Evolutionary conservation across 257 asterid genomes (phyloP), one percentile per base, ranked within the genome.

Genomic region (Solanum clarkiae): DNA sequence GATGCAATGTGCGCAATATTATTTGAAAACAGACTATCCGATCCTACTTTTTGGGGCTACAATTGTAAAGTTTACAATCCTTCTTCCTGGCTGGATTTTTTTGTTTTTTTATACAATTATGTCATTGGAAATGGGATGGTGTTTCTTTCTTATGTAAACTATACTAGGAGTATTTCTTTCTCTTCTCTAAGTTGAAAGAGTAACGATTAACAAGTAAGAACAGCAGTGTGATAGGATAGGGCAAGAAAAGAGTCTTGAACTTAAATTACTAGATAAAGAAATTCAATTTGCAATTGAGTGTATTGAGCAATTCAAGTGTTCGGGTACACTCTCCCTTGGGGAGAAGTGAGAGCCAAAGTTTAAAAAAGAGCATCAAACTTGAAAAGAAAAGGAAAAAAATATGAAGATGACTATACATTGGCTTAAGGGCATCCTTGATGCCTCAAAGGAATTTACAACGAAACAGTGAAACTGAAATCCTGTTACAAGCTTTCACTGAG

Each of bases 351-450:
- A 45, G 70, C 62, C 56, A 26, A 62, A 66, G 85, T 60, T 22
- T 32, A 32, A 32, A 32, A 32, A 32, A 32, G 4, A 29, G 4
- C 24, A 68, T 2, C 63, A 53, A 79, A 79, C 18, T 24, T 59
- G 57, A 5, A 44, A 32, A n/a, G n/a, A 56, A 56, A 56, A 22
- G 18, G 18, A 18, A 7, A 56, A 17, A 77, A 55, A 7, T 10
- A 86, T 18, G 65, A 80, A 65, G 81, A 65, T 81, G 82, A 51
- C 17, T 84, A 86, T 40, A 55, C 45, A 40, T 54, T 82, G 90
- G 89, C n/a, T 3, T 57, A 74, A 88, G 92, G 92, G 90, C 94
- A 88, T 93, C 94, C 94, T 89, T 54, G 94, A 90, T 87, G 90
- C 93, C 53, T 14, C 62, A 57, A 75, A 63, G 72, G 80, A 79